Base-by-base conservation (phyloP, 345 rosid species). In the Luvunga scandens region DNA sequence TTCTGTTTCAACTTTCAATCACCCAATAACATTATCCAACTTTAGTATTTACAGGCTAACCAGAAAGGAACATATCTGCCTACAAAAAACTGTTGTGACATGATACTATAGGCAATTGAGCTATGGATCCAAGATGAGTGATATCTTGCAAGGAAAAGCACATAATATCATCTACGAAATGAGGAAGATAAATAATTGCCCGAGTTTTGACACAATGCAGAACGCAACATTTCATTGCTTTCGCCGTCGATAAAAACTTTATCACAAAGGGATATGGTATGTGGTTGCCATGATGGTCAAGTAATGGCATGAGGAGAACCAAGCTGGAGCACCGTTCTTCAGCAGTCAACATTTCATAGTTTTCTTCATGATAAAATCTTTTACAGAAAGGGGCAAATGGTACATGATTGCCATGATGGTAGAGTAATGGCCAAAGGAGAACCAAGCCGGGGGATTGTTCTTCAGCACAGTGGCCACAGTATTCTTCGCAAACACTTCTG, bases 361-460 rank as follows among this genome's bases (percentile, higher is more conserved):
- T 82, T 69, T 80, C 84, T 83, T 84, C 56, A 78, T 66, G 16
- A 95, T 4, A 68, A 90, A 89, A 79, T 93, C 98, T 85, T 78
- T 87, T 66, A 90, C 25, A 61, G 69, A 80, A 66, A 92, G 76
- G 4, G 99, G 99, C 86, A 92, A 66, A 83, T 95, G 92, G 76
- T 91, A 81, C 87, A 88, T 68, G 69, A 92, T 75, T 27, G 87
- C 84, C 84, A 81, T 80, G 45, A 86, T 2, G 0, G 92, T 92
- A 8, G 96, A 93, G 84, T 77, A 89, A 6, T 75, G 84, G 39
- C 98, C 99, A 2, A 84, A 74, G 27, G 93, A 81, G 84, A 91
- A 93, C 98, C 99, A 95, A 67, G 94, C 84, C 0, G 96, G 94
- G 0, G 98, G 97, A 31, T 88, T 87, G 79, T 84, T 83, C 84